Base-by-base conservation (phyloP, 371 early-diverging fungal genomes). In the Mortierella sp. region DNA sequence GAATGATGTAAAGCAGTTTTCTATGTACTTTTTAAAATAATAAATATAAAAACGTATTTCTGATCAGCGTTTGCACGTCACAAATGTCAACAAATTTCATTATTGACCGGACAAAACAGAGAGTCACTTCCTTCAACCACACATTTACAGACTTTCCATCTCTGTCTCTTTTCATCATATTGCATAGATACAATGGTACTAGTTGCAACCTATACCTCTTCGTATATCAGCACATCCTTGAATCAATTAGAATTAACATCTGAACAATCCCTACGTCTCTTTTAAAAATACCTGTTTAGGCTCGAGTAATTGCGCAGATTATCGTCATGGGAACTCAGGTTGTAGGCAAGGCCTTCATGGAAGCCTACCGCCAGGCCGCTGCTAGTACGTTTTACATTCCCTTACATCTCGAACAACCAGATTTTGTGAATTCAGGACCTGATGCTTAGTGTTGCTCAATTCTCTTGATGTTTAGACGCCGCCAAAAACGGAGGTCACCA, bases 321-420 rank as follows among this genome's bases (percentile, higher is more conserved):
- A 86, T 97, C 43, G 84, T 97, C 11, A 91, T 92, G 64, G 95
- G 97, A 50, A 87, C 94, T 13, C 94, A 93, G 64, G 95, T 98
- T 74, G 88, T 97, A 47, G 96, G 97, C 50, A 91, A 92, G 80
- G 98, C 98, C 32, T 96, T 97, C 83, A 89, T 95, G 75, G 98
- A 96, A 48, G 98, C 98, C 28, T 97, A 95, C 84, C 94, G 93
- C 65, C 94, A 96, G 81, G 97, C 97, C 13, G 92, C 95, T 55
- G 94, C 94, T 33, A 95, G 96, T 97, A 92, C 74, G 92, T 89
- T 36, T 50, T 15, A 40, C n/a, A 55, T 33, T 36, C 36, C 4
- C 36, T 61, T 48, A 53, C 33, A 38, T n/a, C 62, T 13, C 38
- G 13, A 21, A 11, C 47, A 28, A 28, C 36, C 36, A 36, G 36